Base-by-base conservation (phyloP, 2,329 filamentous ascomycete species). In the Cladosporium oxysporum region DNA sequence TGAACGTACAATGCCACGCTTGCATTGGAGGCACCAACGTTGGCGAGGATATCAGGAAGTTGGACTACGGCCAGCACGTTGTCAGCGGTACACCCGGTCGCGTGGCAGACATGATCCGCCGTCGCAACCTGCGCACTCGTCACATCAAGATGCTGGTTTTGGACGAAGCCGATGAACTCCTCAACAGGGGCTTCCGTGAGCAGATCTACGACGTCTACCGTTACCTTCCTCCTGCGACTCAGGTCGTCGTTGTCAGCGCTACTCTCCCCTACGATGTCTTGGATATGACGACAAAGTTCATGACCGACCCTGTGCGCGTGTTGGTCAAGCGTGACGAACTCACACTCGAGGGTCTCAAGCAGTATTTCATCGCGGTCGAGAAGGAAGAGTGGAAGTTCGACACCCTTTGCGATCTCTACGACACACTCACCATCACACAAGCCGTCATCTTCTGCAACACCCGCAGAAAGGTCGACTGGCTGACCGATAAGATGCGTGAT, bases 361-460 rank as follows among this genome's bases (percentile, higher is more conserved):
- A 99, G 83, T 99, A 97, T 86, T 99, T 97, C 86, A 98, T 99
- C 83, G 95, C 95, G 68, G 95, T 99, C 68, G 95, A 99, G 87
- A 98, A 99, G 88, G 95, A 99, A 82, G 95, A 99, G 79, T 99
- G 95, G 95, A 99, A 99, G 86, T 90, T 99, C 72, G 95, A 99
- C 83, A 99, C 95, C 69, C 92, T 99, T 70, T 98, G 92, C 76
- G 95, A 99, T 83, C 84, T 99, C 75, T 99, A 99, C 87, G 95
- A 99, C 86, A 99, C 95, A 65, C 91, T 99, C 79, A 99, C 95
- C 80, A 99, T 98, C 78, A 99, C 95, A 75, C 95, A 99, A 83
- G 95, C 95, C 67, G 95, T 99, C 83, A 99, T 99, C 84, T 99
- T 99, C 91, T 99, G 95, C 90, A 99, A 99, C 90, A 99, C 95